Evolutionary conservation across 2,329 filamentous ascomycete genomes (phyloP), one percentile per base, ranked within the genome.

Genomic region (Calonectria crousiana): DNA sequence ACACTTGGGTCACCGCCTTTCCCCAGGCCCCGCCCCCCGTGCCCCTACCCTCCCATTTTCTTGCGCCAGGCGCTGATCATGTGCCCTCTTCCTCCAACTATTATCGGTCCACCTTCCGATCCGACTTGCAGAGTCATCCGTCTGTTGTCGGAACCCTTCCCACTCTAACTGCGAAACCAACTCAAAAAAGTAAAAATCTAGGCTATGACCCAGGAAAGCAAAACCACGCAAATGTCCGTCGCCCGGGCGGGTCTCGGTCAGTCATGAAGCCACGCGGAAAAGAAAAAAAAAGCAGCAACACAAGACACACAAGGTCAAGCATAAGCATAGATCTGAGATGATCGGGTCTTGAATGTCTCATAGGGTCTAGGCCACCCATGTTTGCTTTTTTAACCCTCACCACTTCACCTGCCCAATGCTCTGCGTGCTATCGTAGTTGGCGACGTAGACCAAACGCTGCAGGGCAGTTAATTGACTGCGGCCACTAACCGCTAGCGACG

Each of bases 51-150:
- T 73, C 75, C 71, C 68, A 23, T 58, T 71, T 71, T 38, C 67
- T 76, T 74, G 74, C 72, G 75, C 76, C 76, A 69, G 71, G 20
- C 70, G 74, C 62, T 56, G 72, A 67, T 78, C 77, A 78, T 79
- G 74, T 79, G 78, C 76, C 68, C 69, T 58, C 65, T 70, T 67
- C 26, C 66, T 66, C 73, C 51, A 66, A 60, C 49, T 65, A 38
- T 69, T 65, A 38, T 69, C 71, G 64, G 58, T 56, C 73, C 23
- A 51, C 52, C 73, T 38, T n/a, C 53, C 51, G 49, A 67, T 38
- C 41, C 26, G 26, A 32, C 26, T 47, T 64, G 38, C 58, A 64
- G 44, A 64, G 16, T 23, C 26, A 34, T 62, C 66, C 67, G 67
- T 69, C 64, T 69, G 38, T 47, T 38, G 34, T 32, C 14, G 56